These are phyloP conservation scores for Fomitiporia mediterranea DNA, from an alignment of 1,284 basidiomycete species.

Conservation along the genomic window DNA sequence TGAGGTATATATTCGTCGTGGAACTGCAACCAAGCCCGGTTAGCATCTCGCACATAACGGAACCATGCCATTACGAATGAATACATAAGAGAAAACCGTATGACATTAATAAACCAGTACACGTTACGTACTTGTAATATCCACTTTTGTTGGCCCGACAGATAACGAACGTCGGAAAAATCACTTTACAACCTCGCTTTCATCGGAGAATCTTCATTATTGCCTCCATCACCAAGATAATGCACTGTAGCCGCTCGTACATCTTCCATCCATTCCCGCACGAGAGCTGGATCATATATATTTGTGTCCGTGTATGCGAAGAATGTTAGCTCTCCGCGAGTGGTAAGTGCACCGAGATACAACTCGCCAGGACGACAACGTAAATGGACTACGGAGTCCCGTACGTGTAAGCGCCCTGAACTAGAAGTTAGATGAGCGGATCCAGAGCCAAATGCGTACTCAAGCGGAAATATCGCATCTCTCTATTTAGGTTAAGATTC, in stretches of 20 bases:
- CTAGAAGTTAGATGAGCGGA: background rate
- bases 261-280: constrained; percentile 24
- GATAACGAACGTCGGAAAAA: too few relatives aligned
- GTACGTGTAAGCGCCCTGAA: constrained; percentile 4
- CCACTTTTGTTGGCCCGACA: too few relatives aligned
- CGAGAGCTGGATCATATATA: constrained; percentile 15
- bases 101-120: too few relatives aligned
- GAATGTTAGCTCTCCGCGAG: constrained; percentile 19
- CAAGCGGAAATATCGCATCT: constrained; percentile 32
- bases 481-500: constrained; percentile 28
- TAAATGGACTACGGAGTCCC: constrained; percentile 27
- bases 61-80: too few relatives aligned
- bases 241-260: constrained; percentile 23
- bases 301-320: constrained; percentile 22
- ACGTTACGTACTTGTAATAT: too few relatives aligned
- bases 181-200: too few relatives aligned
- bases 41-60: too few relatives aligned
- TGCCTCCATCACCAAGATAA: constrained; percentile 21
- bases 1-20: too few relatives aligned
- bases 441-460: constrained; percentile 21
- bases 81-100: too few relatives aligned
- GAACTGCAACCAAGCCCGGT: too few relatives aligned
- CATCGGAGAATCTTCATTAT: too few relatives aligned
- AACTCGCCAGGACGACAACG: constrained; percentile 44
- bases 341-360: constrained; percentile 38